Evolutionary conservation across 2,329 filamentous ascomycete species (phyloP).

Genomic region (Trichoderma arundinaceum): DNA sequence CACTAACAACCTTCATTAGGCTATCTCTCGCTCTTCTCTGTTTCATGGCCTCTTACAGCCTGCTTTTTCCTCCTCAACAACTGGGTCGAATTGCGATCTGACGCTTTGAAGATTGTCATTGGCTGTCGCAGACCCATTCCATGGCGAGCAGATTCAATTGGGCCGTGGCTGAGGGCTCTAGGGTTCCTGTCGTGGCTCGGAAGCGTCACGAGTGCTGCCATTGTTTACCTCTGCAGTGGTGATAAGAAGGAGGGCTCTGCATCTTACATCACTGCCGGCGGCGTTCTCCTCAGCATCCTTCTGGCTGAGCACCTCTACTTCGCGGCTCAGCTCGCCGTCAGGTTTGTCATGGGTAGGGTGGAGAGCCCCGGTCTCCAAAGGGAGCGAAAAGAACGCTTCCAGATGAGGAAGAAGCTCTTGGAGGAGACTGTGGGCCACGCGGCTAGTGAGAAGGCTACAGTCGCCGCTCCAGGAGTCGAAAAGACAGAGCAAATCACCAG

Average conservation of each 20-base stretch:
- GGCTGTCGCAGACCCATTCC: slow-evolving; percentile 89
- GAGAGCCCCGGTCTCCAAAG: slow-evolving; percentile 87
- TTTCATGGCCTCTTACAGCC: slow-evolving; percentile 92
- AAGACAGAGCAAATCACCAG: slow-evolving; percentile 68
- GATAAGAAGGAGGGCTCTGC: slow-evolving; percentile 66
- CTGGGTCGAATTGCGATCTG: slow-evolving; percentile 91
- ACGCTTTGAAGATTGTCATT: slow-evolving; percentile 91
- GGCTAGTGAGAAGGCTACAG: slow-evolving; percentile 52
- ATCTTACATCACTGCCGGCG: slow-evolving; percentile 77
- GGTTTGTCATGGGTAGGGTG: slow-evolving; percentile 75
- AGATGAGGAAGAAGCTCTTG: slow-evolving; percentile 79
- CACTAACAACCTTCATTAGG: slow-evolving; percentile 54
- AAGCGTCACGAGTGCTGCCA: slow-evolving; percentile 81
- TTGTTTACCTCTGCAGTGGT: slow-evolving; percentile 87
- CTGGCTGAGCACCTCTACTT: slow-evolving; percentile 90
- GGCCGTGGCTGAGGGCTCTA: slow-evolving; percentile 85
- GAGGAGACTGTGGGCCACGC: slow-evolving; percentile 71
- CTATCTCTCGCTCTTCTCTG: slow-evolving; percentile 88
- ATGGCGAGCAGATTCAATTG: slow-evolving; percentile 90
- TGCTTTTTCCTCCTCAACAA: slow-evolving; percentile 92
- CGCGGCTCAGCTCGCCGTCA: slow-evolving; percentile 73
- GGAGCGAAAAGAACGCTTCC: slow-evolving; percentile 79
- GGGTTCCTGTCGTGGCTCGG: slow-evolving; percentile 94
- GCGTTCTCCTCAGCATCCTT: slow-evolving; percentile 79
- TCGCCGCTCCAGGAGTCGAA: slow-evolving; percentile 52